Percentiles rank a stretch among this genome's conserved stretches.
Conservation (phyloP, 352 stramenopile genomes). For the Thraustochytrium sp. region DNA sequence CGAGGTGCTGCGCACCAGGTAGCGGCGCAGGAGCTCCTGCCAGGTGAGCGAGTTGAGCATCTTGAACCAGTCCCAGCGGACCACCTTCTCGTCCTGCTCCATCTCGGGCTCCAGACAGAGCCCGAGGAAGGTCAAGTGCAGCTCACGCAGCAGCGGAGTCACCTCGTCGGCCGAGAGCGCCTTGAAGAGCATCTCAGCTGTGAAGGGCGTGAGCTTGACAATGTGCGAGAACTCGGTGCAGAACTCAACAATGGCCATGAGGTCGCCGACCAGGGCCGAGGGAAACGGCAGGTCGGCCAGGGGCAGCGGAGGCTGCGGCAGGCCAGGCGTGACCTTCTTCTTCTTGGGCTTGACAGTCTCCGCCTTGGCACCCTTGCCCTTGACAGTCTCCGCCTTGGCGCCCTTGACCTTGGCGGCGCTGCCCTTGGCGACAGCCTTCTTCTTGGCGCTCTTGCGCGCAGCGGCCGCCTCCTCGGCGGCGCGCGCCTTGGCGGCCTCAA, state of each 20-base stretch:
- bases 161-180: background rate
- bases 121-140: constrained; percentile 20
- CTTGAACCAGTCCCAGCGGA: constrained; percentile 39
- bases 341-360: background rate
- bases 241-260: constrained; percentile 27
- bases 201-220: constrained; percentile 31
- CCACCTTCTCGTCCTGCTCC: constrained; percentile 29
- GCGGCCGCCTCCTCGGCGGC: background rate
- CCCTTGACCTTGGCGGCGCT: background rate
- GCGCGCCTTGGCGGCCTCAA: background rate
- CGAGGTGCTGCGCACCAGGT: background rate
- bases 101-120: constrained; percentile 39
- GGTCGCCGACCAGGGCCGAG: background rate
- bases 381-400: background rate
- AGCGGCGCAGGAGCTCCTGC: constrained; percentile 33
- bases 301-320: background rate
- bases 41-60: constrained; percentile 43
- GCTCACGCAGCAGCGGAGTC: background rate
- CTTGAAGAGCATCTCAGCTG: constrained; percentile 23
- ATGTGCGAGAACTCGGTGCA: constrained; percentile 27
- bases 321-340: constrained; percentile 16
- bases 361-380: background rate
- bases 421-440: background rate
- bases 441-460: background rate
- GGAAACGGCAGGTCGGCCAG: background rate